Evolutionary conservation across 23 red algal genomes (phyloP).

Genomic region (Cyanidium caldarium): DNA sequence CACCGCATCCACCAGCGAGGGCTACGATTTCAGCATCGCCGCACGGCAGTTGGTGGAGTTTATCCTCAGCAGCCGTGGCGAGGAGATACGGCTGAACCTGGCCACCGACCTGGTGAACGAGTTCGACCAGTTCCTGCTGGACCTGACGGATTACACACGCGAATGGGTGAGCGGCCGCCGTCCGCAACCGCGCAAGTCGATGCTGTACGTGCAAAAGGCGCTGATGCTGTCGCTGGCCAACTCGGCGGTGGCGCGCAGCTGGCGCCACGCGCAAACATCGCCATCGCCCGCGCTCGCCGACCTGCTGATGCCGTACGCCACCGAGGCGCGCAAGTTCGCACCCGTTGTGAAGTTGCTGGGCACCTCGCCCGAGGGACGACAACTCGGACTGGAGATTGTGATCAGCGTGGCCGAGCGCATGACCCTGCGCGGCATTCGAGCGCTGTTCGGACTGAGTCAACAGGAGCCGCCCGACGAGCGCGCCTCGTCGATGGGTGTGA

Average conservation of each 20-base stretch:
- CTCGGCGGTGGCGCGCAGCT: slow-evolving; percentile 1
- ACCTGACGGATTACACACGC: slow-evolving; percentile 35
- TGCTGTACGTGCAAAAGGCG: background rate
- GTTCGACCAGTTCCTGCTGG: slow-evolving; percentile 48
- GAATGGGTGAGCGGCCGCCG: slow-evolving; percentile 17
- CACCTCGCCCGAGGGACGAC: background rate
- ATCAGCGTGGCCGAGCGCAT: background rate
- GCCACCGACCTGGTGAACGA: slow-evolving; percentile 61
- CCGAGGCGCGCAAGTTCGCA: background rate
- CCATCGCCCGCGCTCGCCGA: background rate
- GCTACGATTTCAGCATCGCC: slow-evolving; percentile 68
- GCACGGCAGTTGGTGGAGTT: slow-evolving; percentile 55
- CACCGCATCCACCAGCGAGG: slow-evolving; percentile 50
- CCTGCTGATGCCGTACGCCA: background rate
- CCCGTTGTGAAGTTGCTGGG: background rate
- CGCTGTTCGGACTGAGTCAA: background rate
- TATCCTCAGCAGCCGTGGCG: slow-evolving; percentile 42
- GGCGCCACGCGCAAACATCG: background rate
- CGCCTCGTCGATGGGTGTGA: no score
- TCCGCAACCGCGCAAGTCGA: slow-evolving; percentile 13
- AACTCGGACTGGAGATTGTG: background rate
- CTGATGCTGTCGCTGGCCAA: background rate
- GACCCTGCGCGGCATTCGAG: background rate
- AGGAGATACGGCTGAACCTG: slow-evolving; percentile 45
- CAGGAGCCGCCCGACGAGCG: no score